Evolutionary conservation across 306 rosid species (phyloP).

Genomic region (Acacia crassicarpa): DNA sequence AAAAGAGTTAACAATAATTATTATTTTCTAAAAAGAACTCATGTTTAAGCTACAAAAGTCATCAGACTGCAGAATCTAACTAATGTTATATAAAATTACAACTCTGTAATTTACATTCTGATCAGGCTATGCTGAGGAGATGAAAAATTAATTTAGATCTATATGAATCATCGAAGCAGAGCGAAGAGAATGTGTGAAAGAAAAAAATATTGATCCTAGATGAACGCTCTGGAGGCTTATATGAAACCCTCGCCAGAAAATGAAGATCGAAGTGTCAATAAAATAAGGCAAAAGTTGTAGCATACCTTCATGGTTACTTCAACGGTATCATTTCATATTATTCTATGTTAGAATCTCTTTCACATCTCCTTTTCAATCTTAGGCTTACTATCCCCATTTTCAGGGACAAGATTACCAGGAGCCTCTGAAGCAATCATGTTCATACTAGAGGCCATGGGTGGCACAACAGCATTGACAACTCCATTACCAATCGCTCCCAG

Average conservation of each 20-base stretch:
- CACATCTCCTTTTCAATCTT: conserved; percentile 52
- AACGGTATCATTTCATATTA: conserved; percentile 34
- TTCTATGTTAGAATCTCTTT: conserved; percentile 39
- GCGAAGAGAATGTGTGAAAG: conserved; percentile 28
- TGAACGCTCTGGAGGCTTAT: conserved; percentile 37
- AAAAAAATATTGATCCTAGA: conserved; percentile 43
- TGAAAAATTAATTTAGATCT: conserved; percentile 56
- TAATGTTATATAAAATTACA: conserved; percentile 50
- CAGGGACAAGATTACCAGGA: conserved; percentile 47
- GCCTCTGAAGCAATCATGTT: conserved; percentile 40
- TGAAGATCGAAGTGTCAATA: conserved; percentile 29
- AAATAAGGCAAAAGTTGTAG: conserved; percentile 27
- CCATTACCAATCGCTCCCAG: conserved; percentile 53
- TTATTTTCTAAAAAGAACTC: neutral
- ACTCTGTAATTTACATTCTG: conserved; percentile 62
- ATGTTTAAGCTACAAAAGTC: conserved; percentile 19
- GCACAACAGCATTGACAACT: conserved; percentile 43
- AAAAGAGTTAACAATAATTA: conserved; percentile 9
- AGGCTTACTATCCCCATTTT: conserved; percentile 57
- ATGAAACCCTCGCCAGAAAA: conserved; percentile 33
- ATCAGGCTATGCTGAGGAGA: conserved; percentile 53
- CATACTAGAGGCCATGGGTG: conserved; percentile 38
- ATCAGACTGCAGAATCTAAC: conserved; percentile 10
- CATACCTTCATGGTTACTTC: conserved; percentile 40
- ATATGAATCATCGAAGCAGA: conserved; percentile 39